Percentiles rank a stretch among this genome's conserved stretches.
phyloP scores from a whole-genome alignment of 2,329 filamentous ascomycete genomes.

The Albophoma yamanashiensis region DNA sequence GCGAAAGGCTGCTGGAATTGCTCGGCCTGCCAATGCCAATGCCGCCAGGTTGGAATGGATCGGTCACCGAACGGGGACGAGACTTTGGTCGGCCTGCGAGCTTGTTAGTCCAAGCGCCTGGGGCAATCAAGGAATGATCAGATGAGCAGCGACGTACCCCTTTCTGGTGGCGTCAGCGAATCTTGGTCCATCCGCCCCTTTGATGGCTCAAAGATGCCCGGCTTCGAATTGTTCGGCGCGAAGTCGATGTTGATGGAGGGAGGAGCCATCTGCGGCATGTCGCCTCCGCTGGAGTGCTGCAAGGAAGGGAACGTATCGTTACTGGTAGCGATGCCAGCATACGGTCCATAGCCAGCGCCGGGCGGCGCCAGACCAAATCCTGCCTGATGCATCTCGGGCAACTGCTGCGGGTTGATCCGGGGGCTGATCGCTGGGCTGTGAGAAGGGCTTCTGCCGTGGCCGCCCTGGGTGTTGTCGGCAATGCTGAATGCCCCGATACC shows the following conservation, averaged over 20 bases:
- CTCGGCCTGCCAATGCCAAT: conserved; percentile 27
- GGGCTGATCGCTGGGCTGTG: conserved; percentile 60
- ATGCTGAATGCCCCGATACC: conserved; percentile 73
- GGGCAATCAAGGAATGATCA: conserved; percentile 1
- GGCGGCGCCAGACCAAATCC: conserved; percentile 32
- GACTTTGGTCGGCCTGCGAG: conserved; percentile 33
- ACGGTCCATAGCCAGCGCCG: conserved; percentile 26
- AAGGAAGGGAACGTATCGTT: conserved; percentile 43
- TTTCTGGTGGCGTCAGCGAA: conserved; percentile 72
- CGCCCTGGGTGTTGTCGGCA: conserved; percentile 58
- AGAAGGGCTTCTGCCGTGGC: conserved; percentile 69
- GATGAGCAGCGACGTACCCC: conserved; percentile 34
- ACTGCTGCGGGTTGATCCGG: conserved; percentile 45
- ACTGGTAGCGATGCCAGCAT: conserved; percentile 25
- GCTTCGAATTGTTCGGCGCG: conserved; percentile 57
- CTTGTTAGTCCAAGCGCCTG: background rate
- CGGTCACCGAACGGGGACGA: conserved; percentile 46
- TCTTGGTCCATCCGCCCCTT: conserved; percentile 61
- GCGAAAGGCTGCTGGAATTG: conserved; percentile 34
- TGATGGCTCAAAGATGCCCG: conserved; percentile 30
- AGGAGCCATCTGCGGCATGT: conserved; percentile 74
- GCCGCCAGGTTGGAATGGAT: conserved; percentile 44
- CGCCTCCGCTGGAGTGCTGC: conserved; percentile 34
- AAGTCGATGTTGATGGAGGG: conserved; percentile 92
- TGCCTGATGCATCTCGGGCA: conserved; percentile 38